Conservation (phyloP, 805 yeast genomes). For the Candida sonorensis region DNA sequence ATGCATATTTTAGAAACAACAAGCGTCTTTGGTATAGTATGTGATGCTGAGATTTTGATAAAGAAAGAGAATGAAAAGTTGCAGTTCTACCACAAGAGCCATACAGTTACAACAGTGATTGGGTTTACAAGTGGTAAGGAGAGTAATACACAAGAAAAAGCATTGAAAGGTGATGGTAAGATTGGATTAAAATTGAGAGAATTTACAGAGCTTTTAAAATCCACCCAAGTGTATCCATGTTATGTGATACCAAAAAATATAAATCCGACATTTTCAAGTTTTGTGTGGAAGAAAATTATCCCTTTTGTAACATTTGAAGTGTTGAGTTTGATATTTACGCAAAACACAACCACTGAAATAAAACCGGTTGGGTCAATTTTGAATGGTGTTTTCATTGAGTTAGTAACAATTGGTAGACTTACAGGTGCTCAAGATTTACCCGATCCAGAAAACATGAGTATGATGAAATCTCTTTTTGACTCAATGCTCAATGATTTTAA, state of each 20-base stretch:
- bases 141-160: constrained; percentile 1
- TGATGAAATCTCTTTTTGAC: constrained; percentile 11
- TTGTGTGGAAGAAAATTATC: constrained; percentile 24
- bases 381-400: constrained; percentile 18
- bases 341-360: constrained; percentile 9
- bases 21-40: constrained; percentile 16
- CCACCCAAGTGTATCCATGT: constrained; percentile 21
- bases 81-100: constrained; percentile 19
- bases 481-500: constrained; percentile 17
- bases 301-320: constrained; percentile 19
- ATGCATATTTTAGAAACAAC: constrained; percentile 6
- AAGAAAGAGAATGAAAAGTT: too few relatives aligned
- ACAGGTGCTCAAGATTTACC: constrained; percentile 24
- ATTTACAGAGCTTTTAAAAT: constrained; percentile 15
- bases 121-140: constrained; percentile 15
- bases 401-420: constrained; percentile 15
- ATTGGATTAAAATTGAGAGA: constrained; percentile 13
- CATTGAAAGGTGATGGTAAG: constrained; percentile 16
- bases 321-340: constrained; percentile 17
- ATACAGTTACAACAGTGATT: constrained; percentile 18
- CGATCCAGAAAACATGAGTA: constrained; percentile 8
- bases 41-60: constrained; percentile 20
- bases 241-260: constrained; percentile 19
- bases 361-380: constrained; percentile 5
- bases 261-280: constrained; percentile 21